These are phyloP conservation scores for Sphagnum magellanicum DNA, from an alignment of 228 moss, liverwort and hornwort genomes.

Conservation along the genomic window DNA sequence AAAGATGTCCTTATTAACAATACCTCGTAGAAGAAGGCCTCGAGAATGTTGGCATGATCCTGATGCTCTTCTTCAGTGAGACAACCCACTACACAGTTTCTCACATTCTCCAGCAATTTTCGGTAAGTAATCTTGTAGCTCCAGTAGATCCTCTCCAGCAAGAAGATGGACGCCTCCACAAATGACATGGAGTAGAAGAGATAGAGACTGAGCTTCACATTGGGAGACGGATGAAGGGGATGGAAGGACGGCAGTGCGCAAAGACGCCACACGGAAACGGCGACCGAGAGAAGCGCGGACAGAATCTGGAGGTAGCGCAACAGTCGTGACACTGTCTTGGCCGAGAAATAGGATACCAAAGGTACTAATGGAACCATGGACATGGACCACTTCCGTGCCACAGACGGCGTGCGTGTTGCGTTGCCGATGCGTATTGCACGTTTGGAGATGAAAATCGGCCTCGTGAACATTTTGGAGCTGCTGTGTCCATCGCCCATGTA, in stretches of 20 bases:
- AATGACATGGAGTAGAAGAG: conserved; percentile 61
- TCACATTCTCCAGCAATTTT: conserved; percentile 37
- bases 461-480: too few relatives aligned
- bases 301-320: conserved; percentile 50
- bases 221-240: background rate
- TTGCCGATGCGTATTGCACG: conserved; percentile 12
- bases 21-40: conserved; percentile 70
- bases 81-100: background rate
- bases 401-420: conserved; percentile 6
- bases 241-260: background rate
- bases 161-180: conserved; percentile 53
- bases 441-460: conserved; percentile 4
- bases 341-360: conserved; percentile 31
- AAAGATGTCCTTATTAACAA: background rate
- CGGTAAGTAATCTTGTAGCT: conserved; percentile 21
- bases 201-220: conserved; percentile 30
- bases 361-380: conserved; percentile 29
- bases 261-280: conserved; percentile 54
- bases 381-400: conserved; percentile 24
- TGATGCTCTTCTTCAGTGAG: conserved; percentile 18
- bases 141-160: conserved; percentile 65
- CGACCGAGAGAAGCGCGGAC: conserved; percentile 52
- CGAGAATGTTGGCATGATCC: conserved; percentile 26
- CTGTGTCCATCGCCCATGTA: background rate
- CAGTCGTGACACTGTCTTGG: conserved; percentile 30